Evolutionary conservation across 139 green algal genomes (phyloP), one percentile per base, ranked within the genome.

Genomic region (Chlorella vulgaris): DNA sequence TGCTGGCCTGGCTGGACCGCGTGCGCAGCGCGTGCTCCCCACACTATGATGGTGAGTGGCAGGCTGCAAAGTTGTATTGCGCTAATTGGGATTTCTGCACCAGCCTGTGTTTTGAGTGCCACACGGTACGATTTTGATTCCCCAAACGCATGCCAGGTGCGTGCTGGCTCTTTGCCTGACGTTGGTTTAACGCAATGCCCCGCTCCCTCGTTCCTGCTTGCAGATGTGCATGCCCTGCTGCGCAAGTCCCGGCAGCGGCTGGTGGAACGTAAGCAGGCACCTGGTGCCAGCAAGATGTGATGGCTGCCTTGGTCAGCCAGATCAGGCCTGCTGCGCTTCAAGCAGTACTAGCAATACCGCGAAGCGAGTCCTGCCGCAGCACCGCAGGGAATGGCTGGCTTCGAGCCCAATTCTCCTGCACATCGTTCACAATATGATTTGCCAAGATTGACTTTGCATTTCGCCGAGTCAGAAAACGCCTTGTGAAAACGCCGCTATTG

Each of bases 221-320:
- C 73, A 79, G 73, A 84, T 29, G 79, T 80, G 66, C 79, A 84
- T 22, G 18, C 31, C 7, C 33, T 84, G 70, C 79, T 84, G 79
- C 79, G 79, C 62, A 78, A 78, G 31, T 51, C 60, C 1, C 69
- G 79, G 0, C 62, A 60, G 36, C 29, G 79, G 8, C 66, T 78
- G 79, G 63, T 84, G 66, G 50, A 36, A 15, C 39, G 15, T 38
- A 61, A 58, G 47, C 47, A 15, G 47, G 47, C 53, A 42, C 62
- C 63, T 40, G 58, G 55, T 28, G 62, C 29, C 76, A 74, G 76
- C 76, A 74, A 47, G 76, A 61, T 81, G 62, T 81, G 62, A 81
- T 65, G 55, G 18, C 15, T 31, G 15, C 55, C 15, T n/a, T n/a
- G n/a, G n/a, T n/a, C n/a, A n/a, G n/a, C n/a, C n/a, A n/a, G n/a